These are phyloP conservation scores for Boletales sp. DNA, from an alignment of 768 basidiomycete genomes.

Conservation along the genomic window DNA sequence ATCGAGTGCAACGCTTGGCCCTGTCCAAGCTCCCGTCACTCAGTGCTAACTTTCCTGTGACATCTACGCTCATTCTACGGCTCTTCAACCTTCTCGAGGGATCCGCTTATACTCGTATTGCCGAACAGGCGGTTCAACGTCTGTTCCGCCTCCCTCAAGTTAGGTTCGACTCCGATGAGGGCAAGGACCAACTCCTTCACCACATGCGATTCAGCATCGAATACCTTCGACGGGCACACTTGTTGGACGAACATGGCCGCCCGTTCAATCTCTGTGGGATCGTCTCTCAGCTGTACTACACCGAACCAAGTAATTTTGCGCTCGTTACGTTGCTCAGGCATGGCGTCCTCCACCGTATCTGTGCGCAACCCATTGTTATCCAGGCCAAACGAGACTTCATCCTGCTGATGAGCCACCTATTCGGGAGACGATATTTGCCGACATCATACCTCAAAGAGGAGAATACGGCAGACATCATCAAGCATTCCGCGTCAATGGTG, in stretches of 20 bases:
- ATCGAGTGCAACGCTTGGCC: constrained; percentile 59
- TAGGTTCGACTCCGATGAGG: constrained; percentile 52
- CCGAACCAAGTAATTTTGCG: constrained; percentile 70
- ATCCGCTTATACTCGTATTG: constrained; percentile 46
- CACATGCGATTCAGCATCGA: constrained; percentile 71
- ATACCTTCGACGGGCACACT: constrained; percentile 55
- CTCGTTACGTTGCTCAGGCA: constrained; percentile 53
- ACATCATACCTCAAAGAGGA: constrained; percentile 37
- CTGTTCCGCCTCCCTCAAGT: constrained; percentile 57
- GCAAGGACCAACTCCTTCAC: constrained; percentile 56
- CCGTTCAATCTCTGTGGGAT: constrained; percentile 57
- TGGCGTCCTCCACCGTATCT: constrained; percentile 58
- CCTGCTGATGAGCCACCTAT: constrained; percentile 59
- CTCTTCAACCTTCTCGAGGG: constrained; percentile 65
- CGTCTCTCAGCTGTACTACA: constrained; percentile 55
- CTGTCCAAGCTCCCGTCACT: constrained; percentile 62
- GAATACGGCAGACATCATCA: constrained; percentile 33
- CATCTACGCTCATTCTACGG: constrained; percentile 60
- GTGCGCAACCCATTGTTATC: constrained; percentile 36
- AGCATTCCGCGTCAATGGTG: constrained; percentile 53
- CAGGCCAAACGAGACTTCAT: constrained; percentile 50
- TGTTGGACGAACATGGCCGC: constrained; percentile 51
- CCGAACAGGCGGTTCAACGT: constrained; percentile 48
- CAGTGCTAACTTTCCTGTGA: constrained; percentile 62
- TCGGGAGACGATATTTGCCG: constrained; percentile 57